Base-by-base conservation (phyloP, 139 green algal species). In the Diplosphaera chodatii region DNA sequence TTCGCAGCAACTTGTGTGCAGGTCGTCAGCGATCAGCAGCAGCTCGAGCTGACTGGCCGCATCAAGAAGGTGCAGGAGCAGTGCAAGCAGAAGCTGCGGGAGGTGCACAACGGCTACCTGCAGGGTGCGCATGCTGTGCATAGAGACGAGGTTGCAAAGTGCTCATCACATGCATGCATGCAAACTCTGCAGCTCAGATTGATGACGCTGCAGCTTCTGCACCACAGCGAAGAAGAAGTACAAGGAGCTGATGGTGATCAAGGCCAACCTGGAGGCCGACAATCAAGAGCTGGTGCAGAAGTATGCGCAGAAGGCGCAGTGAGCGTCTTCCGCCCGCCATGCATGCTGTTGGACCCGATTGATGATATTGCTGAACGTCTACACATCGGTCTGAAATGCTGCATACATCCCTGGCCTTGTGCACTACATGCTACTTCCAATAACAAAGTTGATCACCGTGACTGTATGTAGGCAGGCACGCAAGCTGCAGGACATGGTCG, bases 221-320 rank as follows among this genome's bases (percentile, higher is more conserved):
- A n/a, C 10, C 48, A 18, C 48, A 59, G 86, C 87, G 29, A 93
- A 91, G 76, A 68, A 82, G 34, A 92, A 92, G 69, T 90, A 88
- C 66, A 73, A 90, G 55, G 86, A 88, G 66, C 41, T 80, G 10
- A 59, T 74, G 75, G 64, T 80, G 29, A 27, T 66, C 28, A 84
- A 82, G 66, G 67, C 86, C 40, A 76, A 78, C 32, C 72, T 89
- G 33, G 71, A 84, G 29, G 79, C 78, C 23, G 88, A 90, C 74
- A 89, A 82, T 32, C 64, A 83, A 25, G 86, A 92, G 78, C 73
- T 92, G 59, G 79, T 84, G 67, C 79, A 91, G 62, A 93, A 93
- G 72, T 93, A 92, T 64, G 70, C 71, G 5, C 83, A 89, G 55
- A 93, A 93, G 70, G 66, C 85, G 22, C 79, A 78, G 87, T 92